These are phyloP conservation scores for Ceratocystis destructans DNA, from an alignment of 2,329 filamentous ascomycete genomes.

Conservation along the genomic window DNA sequence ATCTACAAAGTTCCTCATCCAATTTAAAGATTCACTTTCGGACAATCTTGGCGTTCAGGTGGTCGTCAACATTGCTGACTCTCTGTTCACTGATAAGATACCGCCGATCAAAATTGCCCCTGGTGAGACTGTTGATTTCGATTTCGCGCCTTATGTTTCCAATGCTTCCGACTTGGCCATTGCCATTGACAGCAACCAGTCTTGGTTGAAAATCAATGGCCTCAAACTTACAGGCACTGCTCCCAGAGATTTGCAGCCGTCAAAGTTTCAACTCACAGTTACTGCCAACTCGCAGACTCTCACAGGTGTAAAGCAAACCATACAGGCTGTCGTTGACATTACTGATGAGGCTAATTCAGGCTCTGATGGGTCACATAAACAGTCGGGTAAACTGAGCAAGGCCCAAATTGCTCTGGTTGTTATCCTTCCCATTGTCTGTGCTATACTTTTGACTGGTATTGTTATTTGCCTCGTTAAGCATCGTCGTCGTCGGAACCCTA, in stretches of 20 bases:
- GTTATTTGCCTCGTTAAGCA: slow-evolving; percentile 27
- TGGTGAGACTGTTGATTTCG: slow-evolving; percentile 31
- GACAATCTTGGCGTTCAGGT: slow-evolving; percentile 45
- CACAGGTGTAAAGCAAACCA: slow-evolving; percentile 15
- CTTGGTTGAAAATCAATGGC: slow-evolving; percentile 33
- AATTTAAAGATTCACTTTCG: slow-evolving; percentile 44
- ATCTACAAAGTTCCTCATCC: slow-evolving; percentile 49
- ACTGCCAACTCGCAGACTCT: slow-evolving; percentile 19
- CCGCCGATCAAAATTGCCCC: slow-evolving; percentile 30
- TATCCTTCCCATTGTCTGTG: slow-evolving; percentile 31
- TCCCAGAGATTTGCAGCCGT: slow-evolving; percentile 22
- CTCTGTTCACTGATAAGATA: slow-evolving; percentile 29
- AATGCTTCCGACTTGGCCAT: slow-evolving; percentile 30
- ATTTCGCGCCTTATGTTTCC: slow-evolving; percentile 32
- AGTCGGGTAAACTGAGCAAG: slow-evolving; percentile 18
- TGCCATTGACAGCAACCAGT: slow-evolving; percentile 27
- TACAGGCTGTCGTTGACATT: slow-evolving; percentile 27
- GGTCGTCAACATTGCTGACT: slow-evolving; percentile 27
- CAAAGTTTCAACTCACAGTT: slow-evolving; percentile 6
- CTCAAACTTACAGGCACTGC: slow-evolving; percentile 31
- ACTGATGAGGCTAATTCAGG: slow-evolving; percentile 23
- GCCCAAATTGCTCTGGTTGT: slow-evolving; percentile 32
- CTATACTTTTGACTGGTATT: slow-evolving; percentile 26
- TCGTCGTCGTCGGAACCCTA: slow-evolving; percentile 23
- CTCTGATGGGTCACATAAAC: slow-evolving; percentile 21